Conservation (phyloP, 176 grass and related monocot genomes). For the Ensete ventricosum region DNA sequence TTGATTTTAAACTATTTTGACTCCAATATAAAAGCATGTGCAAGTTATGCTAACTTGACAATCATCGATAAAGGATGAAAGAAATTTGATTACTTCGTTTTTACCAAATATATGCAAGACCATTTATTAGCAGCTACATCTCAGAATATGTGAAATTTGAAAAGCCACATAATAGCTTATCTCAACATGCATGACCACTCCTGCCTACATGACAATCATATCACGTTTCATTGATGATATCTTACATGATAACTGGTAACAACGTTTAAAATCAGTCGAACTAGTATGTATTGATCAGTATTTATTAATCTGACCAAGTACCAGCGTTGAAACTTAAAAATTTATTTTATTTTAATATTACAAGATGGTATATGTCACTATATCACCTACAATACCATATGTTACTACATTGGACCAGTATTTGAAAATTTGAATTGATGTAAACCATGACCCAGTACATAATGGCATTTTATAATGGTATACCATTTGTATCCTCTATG, state of each 20-base stretch:
- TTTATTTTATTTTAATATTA: no score
- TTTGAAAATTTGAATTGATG: background rate
- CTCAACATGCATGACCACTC: background rate
- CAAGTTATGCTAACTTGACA: background rate
- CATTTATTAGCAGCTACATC: no score
- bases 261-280: no score
- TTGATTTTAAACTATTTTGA: background rate
- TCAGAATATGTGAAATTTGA: no score
- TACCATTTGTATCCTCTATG: background rate
- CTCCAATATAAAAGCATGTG: background rate
- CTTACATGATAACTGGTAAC: background rate
- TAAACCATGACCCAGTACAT: background rate
- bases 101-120: no score
- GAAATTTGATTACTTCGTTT: no score
- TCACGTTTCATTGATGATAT: background rate
- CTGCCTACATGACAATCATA: background rate
- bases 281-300: no score
- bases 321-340: no score
- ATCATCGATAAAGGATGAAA: background rate
- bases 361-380: no score
- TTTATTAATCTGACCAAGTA: no score
- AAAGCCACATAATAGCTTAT: background rate
- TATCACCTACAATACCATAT: no score
- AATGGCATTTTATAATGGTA: background rate
- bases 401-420: no score